Conservation (phyloP, 2,329 filamentous ascomycete genomes). For the Colletotrichum sp. region DNA sequence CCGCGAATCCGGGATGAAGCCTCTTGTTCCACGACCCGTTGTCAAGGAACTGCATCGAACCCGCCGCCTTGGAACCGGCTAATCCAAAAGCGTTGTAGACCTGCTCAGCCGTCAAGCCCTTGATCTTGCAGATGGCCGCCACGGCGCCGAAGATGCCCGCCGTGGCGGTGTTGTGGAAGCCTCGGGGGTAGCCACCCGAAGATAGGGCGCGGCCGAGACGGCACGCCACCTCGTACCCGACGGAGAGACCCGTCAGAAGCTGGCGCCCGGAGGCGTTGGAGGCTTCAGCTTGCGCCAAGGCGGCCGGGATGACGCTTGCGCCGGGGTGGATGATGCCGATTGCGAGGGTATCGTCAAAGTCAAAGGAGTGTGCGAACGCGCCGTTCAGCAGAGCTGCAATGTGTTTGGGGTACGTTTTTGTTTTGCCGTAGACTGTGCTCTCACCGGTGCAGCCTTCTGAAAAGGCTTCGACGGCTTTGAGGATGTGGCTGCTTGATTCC, state of each 20-base stretch:
- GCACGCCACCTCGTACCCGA: conserved; percentile 31
- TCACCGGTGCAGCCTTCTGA: conserved; percentile 23
- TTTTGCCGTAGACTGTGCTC: conserved; percentile 38
- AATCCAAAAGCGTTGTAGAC: conserved; percentile 28
- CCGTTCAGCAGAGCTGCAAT: conserved; percentile 46
- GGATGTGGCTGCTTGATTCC: conserved; percentile 27
- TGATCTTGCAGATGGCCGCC: conserved; percentile 27
- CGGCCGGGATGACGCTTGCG: conserved; percentile 41
- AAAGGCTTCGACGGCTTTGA: conserved; percentile 39
- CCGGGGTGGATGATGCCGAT: conserved; percentile 44
- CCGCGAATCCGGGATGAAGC: conserved; percentile 30
- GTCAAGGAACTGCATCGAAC: conserved; percentile 33
- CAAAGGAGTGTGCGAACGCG: conserved; percentile 44
- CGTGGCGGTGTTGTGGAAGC: conserved; percentile 31
- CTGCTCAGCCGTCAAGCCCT: conserved; percentile 19
- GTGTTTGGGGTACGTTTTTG: conserved; percentile 35
- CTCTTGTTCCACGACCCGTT: conserved; percentile 33
- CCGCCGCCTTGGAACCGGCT: conserved; percentile 28
- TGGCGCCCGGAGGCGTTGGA: neutral
- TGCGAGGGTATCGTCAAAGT: conserved; percentile 50
- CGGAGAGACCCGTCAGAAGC: conserved; percentile 22
- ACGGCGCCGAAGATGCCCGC: conserved; percentile 31
- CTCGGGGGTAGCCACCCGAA: conserved; percentile 26
- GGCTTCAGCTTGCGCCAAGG: conserved; percentile 26
- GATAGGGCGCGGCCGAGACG: conserved; percentile 27